Conservation (phyloP, 768 basidiomycete species). For the Hydnomerulius pinastri region DNA sequence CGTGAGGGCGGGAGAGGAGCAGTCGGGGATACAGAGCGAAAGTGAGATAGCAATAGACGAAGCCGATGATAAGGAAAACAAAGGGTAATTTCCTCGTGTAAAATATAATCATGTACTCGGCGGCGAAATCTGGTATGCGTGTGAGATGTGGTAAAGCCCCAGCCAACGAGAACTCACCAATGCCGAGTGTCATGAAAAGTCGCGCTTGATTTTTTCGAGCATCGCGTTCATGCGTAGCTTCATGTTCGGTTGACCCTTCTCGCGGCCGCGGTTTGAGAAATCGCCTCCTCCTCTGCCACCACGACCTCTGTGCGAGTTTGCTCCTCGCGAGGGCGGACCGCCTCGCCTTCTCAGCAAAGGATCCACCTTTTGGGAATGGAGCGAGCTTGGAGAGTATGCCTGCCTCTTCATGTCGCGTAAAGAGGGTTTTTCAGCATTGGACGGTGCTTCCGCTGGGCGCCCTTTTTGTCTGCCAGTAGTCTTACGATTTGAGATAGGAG, state of each 20-base stretch:
- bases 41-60: constrained; percentile 42
- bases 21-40: constrained; percentile 31
- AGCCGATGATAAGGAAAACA: constrained; percentile 56
- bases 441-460: constrained; percentile 3
- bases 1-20: constrained; percentile 47
- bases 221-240: constrained; percentile 83
- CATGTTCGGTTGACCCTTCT: constrained; percentile 69
- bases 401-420: constrained; percentile 61
- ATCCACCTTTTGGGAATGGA: constrained; percentile 60
- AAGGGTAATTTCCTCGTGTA: constrained; percentile 37
- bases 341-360: constrained; percentile 34
- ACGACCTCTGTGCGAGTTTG: constrained; percentile 16
- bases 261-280: constrained; percentile 35
- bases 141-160: background rate
- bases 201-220: constrained; percentile 82
- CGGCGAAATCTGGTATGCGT: background rate
- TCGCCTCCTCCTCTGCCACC: constrained; percentile 31
- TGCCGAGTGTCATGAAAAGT: constrained; percentile 38
- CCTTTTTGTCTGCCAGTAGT: constrained; percentile 2
- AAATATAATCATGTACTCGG: background rate
- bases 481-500: background rate
- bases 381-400: constrained; percentile 60
- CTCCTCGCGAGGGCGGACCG: background rate
- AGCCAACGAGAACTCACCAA: constrained; percentile 4
- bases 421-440: constrained; percentile 28